Conservation (phyloP, 768 basidiomycete genomes). For the Tulasnella calospora region DNA sequence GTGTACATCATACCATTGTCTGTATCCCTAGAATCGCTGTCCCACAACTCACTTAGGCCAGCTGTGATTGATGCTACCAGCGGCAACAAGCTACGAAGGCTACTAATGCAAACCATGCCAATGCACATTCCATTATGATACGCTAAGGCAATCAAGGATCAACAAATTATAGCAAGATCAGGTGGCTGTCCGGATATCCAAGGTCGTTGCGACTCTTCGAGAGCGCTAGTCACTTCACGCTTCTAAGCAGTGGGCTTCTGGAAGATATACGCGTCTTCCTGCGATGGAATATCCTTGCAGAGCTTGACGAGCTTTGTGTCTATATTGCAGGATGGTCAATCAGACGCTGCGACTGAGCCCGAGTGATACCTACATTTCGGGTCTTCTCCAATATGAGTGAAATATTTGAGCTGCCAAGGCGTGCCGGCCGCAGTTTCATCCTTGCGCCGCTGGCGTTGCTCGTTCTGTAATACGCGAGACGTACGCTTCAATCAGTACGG, state of each 20-base stretch:
- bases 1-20: background rate
- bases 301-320: slow-evolving; percentile 21
- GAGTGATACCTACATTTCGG: slow-evolving; percentile 54
- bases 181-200: background rate
- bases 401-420: slow-evolving; percentile 74
- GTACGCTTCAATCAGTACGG: background rate
- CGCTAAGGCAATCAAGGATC: background rate
- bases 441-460: slow-evolving; percentile 81
- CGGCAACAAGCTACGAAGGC: background rate
- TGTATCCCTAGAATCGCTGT: slow-evolving; percentile 2
- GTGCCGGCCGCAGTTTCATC: slow-evolving; percentile 72
- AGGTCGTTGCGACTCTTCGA: background rate
- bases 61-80: background rate
- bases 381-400: slow-evolving; percentile 63
- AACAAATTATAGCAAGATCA: background rate
- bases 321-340: background rate
- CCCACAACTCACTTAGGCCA: background rate
- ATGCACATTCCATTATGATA: slow-evolving; percentile 4
- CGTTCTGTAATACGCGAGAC: slow-evolving; percentile 55
- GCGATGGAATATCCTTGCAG: background rate
- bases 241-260: slow-evolving; percentile 2
- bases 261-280: slow-evolving; percentile 19
- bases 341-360: background rate
- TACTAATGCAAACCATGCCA: background rate
- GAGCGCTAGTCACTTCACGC: background rate